These are phyloP conservation scores for Rhodotorula toruloides DNA, from an alignment of 768 basidiomycete species.

Conservation along the genomic window DNA sequence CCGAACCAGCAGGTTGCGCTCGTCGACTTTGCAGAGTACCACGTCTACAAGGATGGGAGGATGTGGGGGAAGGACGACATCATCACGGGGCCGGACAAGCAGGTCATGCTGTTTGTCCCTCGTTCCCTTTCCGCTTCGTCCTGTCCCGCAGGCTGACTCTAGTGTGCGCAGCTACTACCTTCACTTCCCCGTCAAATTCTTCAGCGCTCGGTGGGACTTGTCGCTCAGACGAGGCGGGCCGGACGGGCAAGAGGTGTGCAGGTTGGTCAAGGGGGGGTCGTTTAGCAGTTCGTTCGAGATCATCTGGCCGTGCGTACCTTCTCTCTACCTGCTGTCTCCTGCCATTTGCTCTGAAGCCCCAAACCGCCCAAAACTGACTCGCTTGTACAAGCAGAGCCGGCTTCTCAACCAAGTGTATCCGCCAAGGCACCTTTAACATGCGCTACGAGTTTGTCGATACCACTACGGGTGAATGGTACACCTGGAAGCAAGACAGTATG, in stretches of 20 bases:
- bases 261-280: background rate
- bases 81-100: slow-evolving; percentile 17
- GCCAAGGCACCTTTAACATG: background rate
- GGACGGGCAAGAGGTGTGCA: background rate
- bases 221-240: background rate
- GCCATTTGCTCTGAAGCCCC: too few species aligned
- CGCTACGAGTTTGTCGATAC: background rate
- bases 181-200: slow-evolving; percentile 1
- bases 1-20: background rate
- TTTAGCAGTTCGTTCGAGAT: background rate
- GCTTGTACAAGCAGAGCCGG: background rate
- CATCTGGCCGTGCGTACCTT: background rate
- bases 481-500: background rate
- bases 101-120: background rate
- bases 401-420: background rate
- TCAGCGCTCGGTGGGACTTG: slow-evolving; percentile 3
- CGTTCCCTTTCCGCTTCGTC: too few species aligned
- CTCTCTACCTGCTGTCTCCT: background rate
- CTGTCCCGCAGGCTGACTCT: background rate
- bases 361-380: background rate
- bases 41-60: background rate
- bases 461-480: background rate
- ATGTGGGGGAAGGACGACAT: slow-evolving; percentile 7
- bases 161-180: slow-evolving; percentile 18
- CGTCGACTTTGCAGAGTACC: background rate